phyloP scores from a whole-genome alignment of 148 eudicot species.

The Chenopodium album region DNA sequence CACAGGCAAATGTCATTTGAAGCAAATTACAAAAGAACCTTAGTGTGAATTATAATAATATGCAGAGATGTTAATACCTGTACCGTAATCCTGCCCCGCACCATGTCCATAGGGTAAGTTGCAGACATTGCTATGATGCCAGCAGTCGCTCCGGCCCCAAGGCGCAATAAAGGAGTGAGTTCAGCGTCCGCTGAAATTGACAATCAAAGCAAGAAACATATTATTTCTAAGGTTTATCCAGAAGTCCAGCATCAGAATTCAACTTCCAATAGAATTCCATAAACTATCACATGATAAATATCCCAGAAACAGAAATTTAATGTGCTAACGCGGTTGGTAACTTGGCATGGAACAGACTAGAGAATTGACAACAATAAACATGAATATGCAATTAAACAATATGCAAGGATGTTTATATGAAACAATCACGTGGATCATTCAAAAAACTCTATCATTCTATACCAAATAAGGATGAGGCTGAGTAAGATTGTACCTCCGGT shows the following conservation, averaged over 20 bases:
- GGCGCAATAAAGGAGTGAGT: slow-evolving; percentile 80
- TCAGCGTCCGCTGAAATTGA: slow-evolving; percentile 66
- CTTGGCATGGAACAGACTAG: not conserved
- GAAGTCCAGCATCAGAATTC: not conserved
- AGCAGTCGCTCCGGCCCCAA: slow-evolving; percentile 95
- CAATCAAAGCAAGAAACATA: not conserved
- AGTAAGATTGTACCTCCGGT: no score
- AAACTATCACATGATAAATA: not conserved
- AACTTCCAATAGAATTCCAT: slow-evolving; percentile 11
- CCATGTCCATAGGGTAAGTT: slow-evolving; percentile 93
- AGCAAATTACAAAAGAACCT: not conserved
- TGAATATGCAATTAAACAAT: not conserved
- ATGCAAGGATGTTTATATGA: not conserved
- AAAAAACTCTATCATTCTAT: not conserved
- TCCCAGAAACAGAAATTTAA: no score
- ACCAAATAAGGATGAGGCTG: no score
- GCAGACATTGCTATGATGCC: slow-evolving; percentile 97
- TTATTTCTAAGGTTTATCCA: slow-evolving; percentile 9
- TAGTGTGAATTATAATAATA: not conserved
- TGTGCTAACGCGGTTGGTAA: no score
- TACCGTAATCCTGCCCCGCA: slow-evolving; percentile 81
- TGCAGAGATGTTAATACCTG: slow-evolving; percentile 48
- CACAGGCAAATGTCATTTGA: slow-evolving; percentile 11
- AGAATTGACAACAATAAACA: not conserved
- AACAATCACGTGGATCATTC: not conserved